Conservation (phyloP, 2,329 filamentous ascomycete genomes). For the Clarireedia hainanense region DNA sequence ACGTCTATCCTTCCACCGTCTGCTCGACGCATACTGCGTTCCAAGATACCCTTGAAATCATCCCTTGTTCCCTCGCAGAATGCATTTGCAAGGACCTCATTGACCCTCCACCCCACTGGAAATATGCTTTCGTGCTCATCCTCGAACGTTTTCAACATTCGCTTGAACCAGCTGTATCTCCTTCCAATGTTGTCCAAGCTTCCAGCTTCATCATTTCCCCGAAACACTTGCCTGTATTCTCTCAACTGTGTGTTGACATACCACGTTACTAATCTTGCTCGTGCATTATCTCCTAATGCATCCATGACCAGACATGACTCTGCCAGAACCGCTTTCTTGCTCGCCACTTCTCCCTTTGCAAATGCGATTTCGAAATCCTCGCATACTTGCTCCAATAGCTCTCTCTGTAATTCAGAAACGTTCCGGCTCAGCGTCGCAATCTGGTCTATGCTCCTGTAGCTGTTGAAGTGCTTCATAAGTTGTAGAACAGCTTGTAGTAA, state of each 20-base stretch:
- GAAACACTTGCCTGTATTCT: constrained; percentile 92
- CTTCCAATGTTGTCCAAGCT: constrained; percentile 94
- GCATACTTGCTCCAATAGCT: constrained; percentile 93
- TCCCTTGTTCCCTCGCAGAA: constrained; percentile 95
- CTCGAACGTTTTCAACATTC: constrained; percentile 92
- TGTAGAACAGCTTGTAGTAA: constrained; percentile 91
- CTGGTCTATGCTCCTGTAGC: constrained; percentile 94
- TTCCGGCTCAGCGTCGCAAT: constrained; percentile 89
- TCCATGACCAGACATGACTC: constrained; percentile 95
- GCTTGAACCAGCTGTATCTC: constrained; percentile 91
- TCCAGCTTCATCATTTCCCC: constrained; percentile 92
- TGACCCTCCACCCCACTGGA: constrained; percentile 78
- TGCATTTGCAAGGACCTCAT: constrained; percentile 79
- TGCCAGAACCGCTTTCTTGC: constrained; percentile 61
- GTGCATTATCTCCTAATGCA: constrained; percentile 80
- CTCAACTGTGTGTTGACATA: constrained; percentile 96
- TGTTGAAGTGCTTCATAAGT: constrained; percentile 98
- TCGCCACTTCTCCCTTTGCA: constrained; percentile 72
- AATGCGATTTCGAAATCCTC: constrained; percentile 97
- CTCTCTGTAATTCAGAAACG: constrained; percentile 86
- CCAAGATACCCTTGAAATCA: constrained; percentile 88
- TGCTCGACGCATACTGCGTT: constrained; percentile 71
- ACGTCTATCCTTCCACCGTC: constrained; percentile 81
- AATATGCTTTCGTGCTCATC: constrained; percentile 87
- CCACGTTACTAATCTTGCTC: constrained; percentile 80